Base-by-base conservation (phyloP, 2,329 filamentous ascomycete species). In the Penicillium sp. region DNA sequence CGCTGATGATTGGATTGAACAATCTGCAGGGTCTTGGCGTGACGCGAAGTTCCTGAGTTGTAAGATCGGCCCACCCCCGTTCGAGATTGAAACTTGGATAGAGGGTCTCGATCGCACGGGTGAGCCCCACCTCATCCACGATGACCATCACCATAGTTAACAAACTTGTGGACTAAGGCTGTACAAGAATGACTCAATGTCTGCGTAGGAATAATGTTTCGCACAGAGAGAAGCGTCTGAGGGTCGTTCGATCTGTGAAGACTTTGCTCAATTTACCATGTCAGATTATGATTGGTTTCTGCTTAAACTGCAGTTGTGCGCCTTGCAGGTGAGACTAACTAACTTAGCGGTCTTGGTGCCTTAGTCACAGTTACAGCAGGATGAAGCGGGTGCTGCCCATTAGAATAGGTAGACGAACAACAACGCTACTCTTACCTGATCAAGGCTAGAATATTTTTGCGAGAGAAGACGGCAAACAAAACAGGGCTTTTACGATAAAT, bases 41-140 rank as follows among this genome's bases (percentile, higher is more conserved):
- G 55, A 38, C 25, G 16, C 6, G 33, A 37, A 26, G 26, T 37
- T 13, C 46, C 46, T 46, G 30, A 49, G 10, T 30, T 45, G 52
- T 37, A 26, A 55, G 40, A 33, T 43, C 1, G 16, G 46, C 28
- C 26, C 13, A 25, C 26, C 11, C 25, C 43, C 35, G 8, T n/a
- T 52, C 25, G 35, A 10, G 6, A 8, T n/a, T 4, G 49, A 35
- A 43, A 35, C n/a, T 38, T 30, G 26, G 35, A 22, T 33, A 26
- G 43, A 26, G 35, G 35, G 22, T 46, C 37, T 51, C 51, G 6
- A 70, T 73, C 33, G 16, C n/a, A 42, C 38, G 1, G 46, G 33
- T 33, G 4, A 19, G 46, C 26, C 46, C 46, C 46, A 33, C 28
- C 19, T 4, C n/a, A 8, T 46, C 14, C 43, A 26, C 14, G 7